These are phyloP conservation scores for Coemansia sp. DNA, from an alignment of 192 early-diverging fungal genomes.

Conservation along the genomic window DNA sequence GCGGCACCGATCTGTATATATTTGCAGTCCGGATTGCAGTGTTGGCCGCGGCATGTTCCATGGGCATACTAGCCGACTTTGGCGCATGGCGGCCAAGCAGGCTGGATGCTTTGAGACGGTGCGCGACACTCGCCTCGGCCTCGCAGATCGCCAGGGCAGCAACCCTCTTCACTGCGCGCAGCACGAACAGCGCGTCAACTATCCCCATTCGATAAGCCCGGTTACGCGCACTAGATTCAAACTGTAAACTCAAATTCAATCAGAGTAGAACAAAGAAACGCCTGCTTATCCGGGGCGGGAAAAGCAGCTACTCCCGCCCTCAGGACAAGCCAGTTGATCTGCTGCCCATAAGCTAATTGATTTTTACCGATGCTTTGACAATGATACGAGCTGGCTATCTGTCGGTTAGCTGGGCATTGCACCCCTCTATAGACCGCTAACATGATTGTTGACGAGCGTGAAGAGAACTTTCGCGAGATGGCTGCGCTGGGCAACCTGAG, in stretches of 20 bases:
- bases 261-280: background rate
- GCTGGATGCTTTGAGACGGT: constrained; percentile 29
- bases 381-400: background rate
- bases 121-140: constrained; percentile 5
- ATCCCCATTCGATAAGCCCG: constrained; percentile 16
- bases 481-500: constrained; percentile 70
- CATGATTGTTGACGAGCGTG: constrained; percentile 33
- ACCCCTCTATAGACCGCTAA: background rate
- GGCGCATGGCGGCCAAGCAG: constrained; percentile 6
- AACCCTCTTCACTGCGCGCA: constrained; percentile 28
- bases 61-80: too few species aligned
- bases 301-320: too few species aligned
- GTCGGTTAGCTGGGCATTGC: too few species aligned
- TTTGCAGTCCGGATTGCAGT: background rate
- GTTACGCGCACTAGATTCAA: background rate
- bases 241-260: background rate
- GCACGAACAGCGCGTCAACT: constrained; percentile 33
- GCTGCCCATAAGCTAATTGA: too few species aligned
- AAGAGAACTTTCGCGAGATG: constrained; percentile 46
- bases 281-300: constrained; percentile 6
- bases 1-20: background rate
- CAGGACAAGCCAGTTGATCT: too few species aligned
- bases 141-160: constrained; percentile 30
- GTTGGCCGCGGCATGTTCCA: background rate
- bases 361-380: too few species aligned